Evolutionary conservation across 2,329 filamentous ascomycete species (phyloP).

Genomic region (Aureobasidium mangrovei): DNA sequence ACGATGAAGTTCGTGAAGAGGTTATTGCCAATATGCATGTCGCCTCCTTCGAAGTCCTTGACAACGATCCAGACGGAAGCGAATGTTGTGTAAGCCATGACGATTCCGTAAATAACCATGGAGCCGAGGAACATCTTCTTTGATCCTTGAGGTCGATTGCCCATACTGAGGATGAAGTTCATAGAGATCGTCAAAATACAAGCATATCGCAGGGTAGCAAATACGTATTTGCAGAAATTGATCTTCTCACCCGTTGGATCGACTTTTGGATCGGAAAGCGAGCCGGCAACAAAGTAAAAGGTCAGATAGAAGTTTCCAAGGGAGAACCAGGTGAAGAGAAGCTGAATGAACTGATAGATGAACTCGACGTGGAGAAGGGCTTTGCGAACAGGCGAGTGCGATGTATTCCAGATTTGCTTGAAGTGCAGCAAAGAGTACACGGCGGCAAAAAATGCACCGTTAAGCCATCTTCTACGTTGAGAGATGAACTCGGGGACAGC

Average conservation of each 20-base stretch:
- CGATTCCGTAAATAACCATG: slow-evolving; percentile 83
- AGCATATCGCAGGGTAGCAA: slow-evolving; percentile 74
- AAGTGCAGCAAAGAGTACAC: slow-evolving; percentile 96
- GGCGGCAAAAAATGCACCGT: slow-evolving; percentile 96
- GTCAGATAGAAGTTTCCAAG: slow-evolving; percentile 97
- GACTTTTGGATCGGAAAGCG: slow-evolving; percentile 64
- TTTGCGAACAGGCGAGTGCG: slow-evolving; percentile 84
- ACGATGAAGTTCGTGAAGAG: slow-evolving; percentile 93
- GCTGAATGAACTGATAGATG: slow-evolving; percentile 83
- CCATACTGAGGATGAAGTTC: slow-evolving; percentile 93
- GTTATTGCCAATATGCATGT: slow-evolving; percentile 65
- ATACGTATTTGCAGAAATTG: slow-evolving; percentile 74
- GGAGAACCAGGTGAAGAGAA: slow-evolving; percentile 95
- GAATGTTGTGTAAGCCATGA: slow-evolving; percentile 95
- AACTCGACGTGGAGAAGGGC: slow-evolving; percentile 90
- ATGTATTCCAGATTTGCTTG: slow-evolving; percentile 83
- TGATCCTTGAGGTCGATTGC: slow-evolving; percentile 90
- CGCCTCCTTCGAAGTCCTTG: slow-evolving; percentile 51
- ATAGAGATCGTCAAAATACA: slow-evolving; percentile 82
- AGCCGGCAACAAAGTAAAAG: slow-evolving; percentile 96
- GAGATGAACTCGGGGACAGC: slow-evolving; percentile 94
- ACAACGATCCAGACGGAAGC: slow-evolving; percentile 82
- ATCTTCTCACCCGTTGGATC: slow-evolving; percentile 76
- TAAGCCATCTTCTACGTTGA: slow-evolving; percentile 91
- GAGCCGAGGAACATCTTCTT: slow-evolving; percentile 80